Evolutionary conservation across 2,329 filamentous ascomycete species (phyloP).

Genomic region (Curvularia lunata): DNA sequence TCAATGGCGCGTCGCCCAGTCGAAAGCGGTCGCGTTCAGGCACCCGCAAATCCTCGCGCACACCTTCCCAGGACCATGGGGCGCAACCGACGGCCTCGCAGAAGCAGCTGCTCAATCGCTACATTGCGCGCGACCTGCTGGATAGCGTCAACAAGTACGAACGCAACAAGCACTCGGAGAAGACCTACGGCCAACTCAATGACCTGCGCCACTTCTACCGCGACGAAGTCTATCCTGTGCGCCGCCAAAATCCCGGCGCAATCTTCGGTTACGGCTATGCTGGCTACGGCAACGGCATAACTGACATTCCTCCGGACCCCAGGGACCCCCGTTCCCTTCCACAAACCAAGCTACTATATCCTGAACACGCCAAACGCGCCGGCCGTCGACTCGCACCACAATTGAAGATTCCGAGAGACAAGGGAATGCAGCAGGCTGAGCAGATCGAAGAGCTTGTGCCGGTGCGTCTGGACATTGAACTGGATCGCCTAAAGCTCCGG

Average conservation of each 20-base stretch:
- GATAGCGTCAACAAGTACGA: slow-evolving; percentile 62
- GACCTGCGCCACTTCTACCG: slow-evolving; percentile 37
- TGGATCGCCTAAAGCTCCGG: slow-evolving; percentile 92
- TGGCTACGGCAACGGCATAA: slow-evolving; percentile 87
- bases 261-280: slow-evolving; percentile 77
- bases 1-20: slow-evolving; percentile 58
- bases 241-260: slow-evolving; percentile 62
- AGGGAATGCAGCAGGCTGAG: slow-evolving; percentile 83
- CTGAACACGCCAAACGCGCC: slow-evolving; percentile 73
- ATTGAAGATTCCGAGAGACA: slow-evolving; percentile 79
- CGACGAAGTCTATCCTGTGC: slow-evolving; percentile 63
- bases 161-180: slow-evolving; percentile 59
- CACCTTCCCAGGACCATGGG: slow-evolving; percentile 44
- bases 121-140: slow-evolving; percentile 68
- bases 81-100: slow-evolving; percentile 47
- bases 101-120: slow-evolving; percentile 64
- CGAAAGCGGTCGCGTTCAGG: slow-evolving; percentile 67
- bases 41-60: slow-evolving; percentile 57
- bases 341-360: slow-evolving; percentile 72
- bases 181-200: slow-evolving; percentile 66
- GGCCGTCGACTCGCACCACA: slow-evolving; percentile 77
- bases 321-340: slow-evolving; percentile 59
- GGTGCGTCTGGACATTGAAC: slow-evolving; percentile 88
- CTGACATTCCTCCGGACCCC: slow-evolving; percentile 56
- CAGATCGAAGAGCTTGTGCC: slow-evolving; percentile 91